Evolutionary conservation across 2,329 filamentous ascomycete genomes (phyloP), one percentile per base, ranked within the genome.

Genomic region (Microthyrium microscopicum): DNA sequence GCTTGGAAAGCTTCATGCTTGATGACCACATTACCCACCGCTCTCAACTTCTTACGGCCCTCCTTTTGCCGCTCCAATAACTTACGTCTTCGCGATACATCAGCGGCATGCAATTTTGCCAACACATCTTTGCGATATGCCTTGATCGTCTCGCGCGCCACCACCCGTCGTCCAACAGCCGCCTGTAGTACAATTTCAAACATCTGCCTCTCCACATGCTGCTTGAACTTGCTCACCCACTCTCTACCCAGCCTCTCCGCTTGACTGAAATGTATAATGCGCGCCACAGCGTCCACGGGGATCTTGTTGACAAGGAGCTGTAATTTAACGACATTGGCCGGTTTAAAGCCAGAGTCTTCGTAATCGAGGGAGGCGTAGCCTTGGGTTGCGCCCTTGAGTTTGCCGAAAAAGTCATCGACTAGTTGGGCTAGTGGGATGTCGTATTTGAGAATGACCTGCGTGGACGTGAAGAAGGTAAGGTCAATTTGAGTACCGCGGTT

Each of bases 111-210:
- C 36, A 98, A 61, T 57, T 95, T 95, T 5, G 78, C 77, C 36
- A 93, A 58, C 3, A 98, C 89, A 46, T 98, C 89, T 55, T 98
- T 98, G 29, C 89, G 68, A 55, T 92, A 98, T 0, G 89, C 83
- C 61, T 95, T 95, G 52, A 98, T 76, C 0, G 85, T 94, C 52
- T 95, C 89, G 48, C 89, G 67, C 0, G 89, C 89, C 4, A 98
- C 70, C 33, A 98, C 76, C 32, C 77, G 71, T 44, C 72, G 74
- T 3, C 85, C 87, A 0, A 80, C 77, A 0, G 80, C 77, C 3
- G 89, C 87, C 56, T 98, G 89, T 41, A 98, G 95, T 36, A 95
- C 65, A 16, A 98, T 73, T 58, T 98, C 89, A 48, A 93, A 98
- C 75, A 95, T 89, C 54, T 98, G 89, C 13, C 89, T 66, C 47